phyloP scores from a whole-genome alignment of 2,329 filamentous ascomycete species.

The Onygenales sp. region DNA sequence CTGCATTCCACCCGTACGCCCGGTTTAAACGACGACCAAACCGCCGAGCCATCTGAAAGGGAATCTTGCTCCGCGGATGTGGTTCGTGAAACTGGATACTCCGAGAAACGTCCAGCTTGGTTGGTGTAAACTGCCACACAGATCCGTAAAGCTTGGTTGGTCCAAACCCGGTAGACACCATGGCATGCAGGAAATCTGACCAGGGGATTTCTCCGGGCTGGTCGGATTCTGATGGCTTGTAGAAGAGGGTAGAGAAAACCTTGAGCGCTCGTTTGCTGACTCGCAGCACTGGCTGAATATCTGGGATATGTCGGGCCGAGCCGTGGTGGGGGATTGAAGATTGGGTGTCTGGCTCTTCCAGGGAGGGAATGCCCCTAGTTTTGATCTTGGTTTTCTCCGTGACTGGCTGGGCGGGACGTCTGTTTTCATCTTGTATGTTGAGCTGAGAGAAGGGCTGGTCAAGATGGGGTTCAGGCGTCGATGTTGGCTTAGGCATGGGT shows the following conservation, averaged over 20 bases:
- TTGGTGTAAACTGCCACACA: constrained; percentile 48
- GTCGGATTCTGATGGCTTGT: constrained; percentile 20
- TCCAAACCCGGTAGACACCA: constrained; percentile 40
- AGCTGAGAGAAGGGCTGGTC: not conserved
- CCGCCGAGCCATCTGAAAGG: constrained; percentile 36
- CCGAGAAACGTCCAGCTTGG: constrained; percentile 28
- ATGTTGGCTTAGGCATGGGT: constrained; percentile 8
- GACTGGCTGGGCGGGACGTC: not conserved
- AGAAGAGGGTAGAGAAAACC: constrained; percentile 34
- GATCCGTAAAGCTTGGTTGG: constrained; percentile 50
- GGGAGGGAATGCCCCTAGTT: not conserved
- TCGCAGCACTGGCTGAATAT: constrained; percentile 17
- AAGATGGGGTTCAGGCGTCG: not conserved
- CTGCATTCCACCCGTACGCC: constrained; percentile 31
- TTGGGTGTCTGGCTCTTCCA: not conserved
- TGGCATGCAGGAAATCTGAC: constrained; percentile 44
- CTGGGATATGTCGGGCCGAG: not conserved
- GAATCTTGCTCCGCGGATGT: constrained; percentile 44
- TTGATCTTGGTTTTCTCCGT: constrained; percentile 2
- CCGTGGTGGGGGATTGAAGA: not conserved
- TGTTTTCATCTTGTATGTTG: not conserved
- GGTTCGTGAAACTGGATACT: constrained; percentile 53
- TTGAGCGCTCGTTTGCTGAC: constrained; percentile 29
- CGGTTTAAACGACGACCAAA: constrained; percentile 41
- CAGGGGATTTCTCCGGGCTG: constrained; percentile 41